Percentiles rank a stretch among this genome's conserved stretches.
Conservation (phyloP, 1,284 basidiomycete genomes). For the Tylopilus orsonianus region DNA sequence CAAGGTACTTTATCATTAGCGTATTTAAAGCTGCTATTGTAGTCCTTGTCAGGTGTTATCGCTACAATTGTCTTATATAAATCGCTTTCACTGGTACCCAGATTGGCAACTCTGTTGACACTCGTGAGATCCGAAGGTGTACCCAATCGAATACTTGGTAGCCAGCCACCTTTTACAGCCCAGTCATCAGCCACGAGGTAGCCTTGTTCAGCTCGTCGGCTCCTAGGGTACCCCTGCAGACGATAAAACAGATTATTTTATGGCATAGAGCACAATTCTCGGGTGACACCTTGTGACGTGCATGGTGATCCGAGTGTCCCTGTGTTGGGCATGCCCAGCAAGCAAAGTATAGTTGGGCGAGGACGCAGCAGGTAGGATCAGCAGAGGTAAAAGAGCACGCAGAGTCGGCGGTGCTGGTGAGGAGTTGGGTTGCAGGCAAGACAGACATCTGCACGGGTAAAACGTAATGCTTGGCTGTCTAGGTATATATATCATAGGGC, state of each 20-base stretch:
- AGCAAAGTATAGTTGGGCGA: slow-evolving; percentile 26
- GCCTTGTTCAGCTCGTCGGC: slow-evolving; percentile 21
- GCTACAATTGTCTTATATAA: background rate
- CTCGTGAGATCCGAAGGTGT: slow-evolving; percentile 25
- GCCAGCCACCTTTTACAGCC: too few relatives aligned
- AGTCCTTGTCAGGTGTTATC: background rate
- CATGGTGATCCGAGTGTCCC: slow-evolving; percentile 23
- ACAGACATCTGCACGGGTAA: too few relatives aligned
- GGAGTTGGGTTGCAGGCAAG: slow-evolving; percentile 6
- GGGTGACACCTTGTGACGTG: slow-evolving; percentile 33
- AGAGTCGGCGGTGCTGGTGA: slow-evolving; percentile 8
- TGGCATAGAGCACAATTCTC: slow-evolving; percentile 5
- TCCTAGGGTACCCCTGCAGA: slow-evolving; percentile 24
- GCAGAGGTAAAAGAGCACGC: background rate
- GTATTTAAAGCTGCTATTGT: slow-evolving; percentile 5
- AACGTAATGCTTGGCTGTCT: too few relatives aligned
- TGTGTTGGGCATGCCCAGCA: slow-evolving; percentile 30
- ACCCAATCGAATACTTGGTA: background rate
- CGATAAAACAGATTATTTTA: background rate
- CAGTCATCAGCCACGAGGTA: slow-evolving; percentile 19
- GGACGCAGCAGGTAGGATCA: background rate
- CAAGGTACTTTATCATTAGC: background rate
- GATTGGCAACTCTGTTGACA: too few relatives aligned
- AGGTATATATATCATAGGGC: background rate
- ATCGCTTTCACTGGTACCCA: too few relatives aligned